phyloP scores from a whole-genome alignment of 1,139 yeast species.

The Candida anutae region DNA sequence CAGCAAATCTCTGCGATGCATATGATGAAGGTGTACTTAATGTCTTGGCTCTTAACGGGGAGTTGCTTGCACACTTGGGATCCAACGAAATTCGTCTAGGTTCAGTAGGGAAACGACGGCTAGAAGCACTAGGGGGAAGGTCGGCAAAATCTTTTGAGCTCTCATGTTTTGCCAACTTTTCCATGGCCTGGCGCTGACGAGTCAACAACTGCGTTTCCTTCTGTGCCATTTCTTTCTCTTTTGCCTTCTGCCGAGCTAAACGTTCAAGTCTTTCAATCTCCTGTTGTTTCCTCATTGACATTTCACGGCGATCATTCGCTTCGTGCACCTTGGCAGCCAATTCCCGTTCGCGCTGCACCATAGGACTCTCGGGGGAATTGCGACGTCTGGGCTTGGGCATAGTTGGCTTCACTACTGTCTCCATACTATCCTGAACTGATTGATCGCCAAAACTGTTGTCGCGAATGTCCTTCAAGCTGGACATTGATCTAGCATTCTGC shows the following conservation, averaged over 20 bases:
- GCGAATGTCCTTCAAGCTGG: conserved; percentile 23
- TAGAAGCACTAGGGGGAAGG: conserved; percentile 3
- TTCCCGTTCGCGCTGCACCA: conserved; percentile 22
- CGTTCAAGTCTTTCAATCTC: no score
- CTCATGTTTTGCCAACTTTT: conserved; percentile 22
- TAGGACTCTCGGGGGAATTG: no score
- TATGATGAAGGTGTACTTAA: conserved; percentile 23
- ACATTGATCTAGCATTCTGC: conserved; percentile 15
- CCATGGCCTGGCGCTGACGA: conserved; percentile 25
- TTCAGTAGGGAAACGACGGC: conserved; percentile 11
- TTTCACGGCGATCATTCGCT: conserved; percentile 22
- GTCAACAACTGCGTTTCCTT: conserved; percentile 16
- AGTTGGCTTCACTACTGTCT: conserved; percentile 1
- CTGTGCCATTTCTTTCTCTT: conserved; percentile 9
- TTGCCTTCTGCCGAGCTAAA: conserved; percentile 4
- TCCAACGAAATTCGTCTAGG: conserved; percentile 24
- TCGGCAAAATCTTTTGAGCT: conserved; percentile 19
- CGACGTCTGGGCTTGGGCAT: conserved; percentile 1
- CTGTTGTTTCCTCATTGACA: conserved; percentile 15
- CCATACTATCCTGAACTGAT: background rate
- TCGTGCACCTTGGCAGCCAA: conserved; percentile 24
- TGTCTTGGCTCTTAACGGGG: conserved; percentile 33
- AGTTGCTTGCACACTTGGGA: conserved; percentile 22
- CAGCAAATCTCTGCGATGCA: conserved; percentile 12
- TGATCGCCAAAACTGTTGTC: conserved; percentile 11